Percentiles rank a stretch among this genome's conserved stretches.
Evolutionary conservation across 176 grass and related monocot genomes (phyloP).

Genomic region (Urochloa ruziziensis): DNA sequence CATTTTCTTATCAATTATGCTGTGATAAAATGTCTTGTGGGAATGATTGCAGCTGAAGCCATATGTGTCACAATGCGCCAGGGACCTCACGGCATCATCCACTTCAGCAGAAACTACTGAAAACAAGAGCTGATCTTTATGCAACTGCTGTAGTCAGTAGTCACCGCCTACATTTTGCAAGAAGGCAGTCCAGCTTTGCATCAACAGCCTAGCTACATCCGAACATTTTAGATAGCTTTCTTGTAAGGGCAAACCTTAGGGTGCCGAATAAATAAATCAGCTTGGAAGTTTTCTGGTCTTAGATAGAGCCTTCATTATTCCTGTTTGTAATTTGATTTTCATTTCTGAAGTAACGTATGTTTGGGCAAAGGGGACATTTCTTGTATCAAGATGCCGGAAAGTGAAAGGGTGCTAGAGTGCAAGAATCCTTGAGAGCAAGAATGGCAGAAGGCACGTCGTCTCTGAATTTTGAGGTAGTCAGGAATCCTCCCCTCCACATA

Average conservation of each 20-base stretch:
- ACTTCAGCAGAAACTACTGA: constrained; percentile 52
- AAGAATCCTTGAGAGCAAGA: no score
- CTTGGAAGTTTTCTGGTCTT: neutral
- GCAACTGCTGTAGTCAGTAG: neutral
- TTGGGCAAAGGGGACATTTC: neutral
- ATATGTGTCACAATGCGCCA: constrained; percentile 71
- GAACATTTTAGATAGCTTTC: neutral
- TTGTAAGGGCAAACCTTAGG: constrained; percentile 4
- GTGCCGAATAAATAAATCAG: neutral
- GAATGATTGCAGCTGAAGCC: constrained; percentile 74
- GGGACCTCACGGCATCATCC: constrained; percentile 43
- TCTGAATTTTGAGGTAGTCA: no score
- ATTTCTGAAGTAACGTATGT: neutral
- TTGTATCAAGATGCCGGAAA: neutral
- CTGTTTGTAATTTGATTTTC: constrained; percentile 3
- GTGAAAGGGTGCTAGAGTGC: neutral
- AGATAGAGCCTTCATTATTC: neutral
- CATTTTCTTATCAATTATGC: neutral
- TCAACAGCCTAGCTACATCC: neutral
- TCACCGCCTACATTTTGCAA: neutral
- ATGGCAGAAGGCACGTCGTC: no score
- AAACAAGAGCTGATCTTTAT: constrained; percentile 49
- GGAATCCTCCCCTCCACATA: no score
- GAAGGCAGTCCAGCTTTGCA: neutral
- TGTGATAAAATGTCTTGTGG: neutral